Evolutionary conservation across 2,329 filamentous ascomycete genomes (phyloP), one percentile per base, ranked within the genome.

Genomic region (Dactylellina leptospora): DNA sequence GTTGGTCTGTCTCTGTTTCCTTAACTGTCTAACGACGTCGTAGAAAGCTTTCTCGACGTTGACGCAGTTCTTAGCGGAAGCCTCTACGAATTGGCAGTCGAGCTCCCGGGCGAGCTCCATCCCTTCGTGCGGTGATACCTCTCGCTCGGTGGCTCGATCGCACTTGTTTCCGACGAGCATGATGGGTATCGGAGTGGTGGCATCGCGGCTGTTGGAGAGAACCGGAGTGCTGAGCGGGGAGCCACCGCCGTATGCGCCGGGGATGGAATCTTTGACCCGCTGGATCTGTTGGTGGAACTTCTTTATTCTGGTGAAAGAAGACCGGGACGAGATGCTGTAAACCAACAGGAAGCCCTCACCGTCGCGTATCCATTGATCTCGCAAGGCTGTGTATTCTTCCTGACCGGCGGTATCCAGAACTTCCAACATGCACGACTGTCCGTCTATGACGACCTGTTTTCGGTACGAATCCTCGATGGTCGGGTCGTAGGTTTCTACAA

Each of bases 141-240:
- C 93, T 75, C 95, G 88, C 82, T 97, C 95, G 25, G 93, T 96
- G 48, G 96, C 92, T 77, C 95, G 87, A 81, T 99, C 95, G 82
- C 92, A 96, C 83, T 99, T 99, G 84, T 99, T 97, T 76, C 95
- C 95, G 33, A 99, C 95, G 27, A 99, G 85, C 95, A 99, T 97
- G 78, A 99, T 91, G 48, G 95, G 95, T 13, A 95, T 92, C 18
- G 89, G 89, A 74, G 87, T 84, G 74, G 86, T 86, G 23, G 79
- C 76, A 25, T 63, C 53, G 45, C 68, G 77, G 47, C 74, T 74
- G 38, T 80, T 74, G 53, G 78, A 64, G 28, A 77, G 66, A 27
- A 86, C 82, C 5, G 79, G 80, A 81, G 78, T 82, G 81, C 77
- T 79, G 73, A 82, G 80, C 59, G 76, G 86, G 77, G 79, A 88